phyloP scores from a whole-genome alignment of 805 yeast species.

The Saccharomycopsis sp. region DNA sequence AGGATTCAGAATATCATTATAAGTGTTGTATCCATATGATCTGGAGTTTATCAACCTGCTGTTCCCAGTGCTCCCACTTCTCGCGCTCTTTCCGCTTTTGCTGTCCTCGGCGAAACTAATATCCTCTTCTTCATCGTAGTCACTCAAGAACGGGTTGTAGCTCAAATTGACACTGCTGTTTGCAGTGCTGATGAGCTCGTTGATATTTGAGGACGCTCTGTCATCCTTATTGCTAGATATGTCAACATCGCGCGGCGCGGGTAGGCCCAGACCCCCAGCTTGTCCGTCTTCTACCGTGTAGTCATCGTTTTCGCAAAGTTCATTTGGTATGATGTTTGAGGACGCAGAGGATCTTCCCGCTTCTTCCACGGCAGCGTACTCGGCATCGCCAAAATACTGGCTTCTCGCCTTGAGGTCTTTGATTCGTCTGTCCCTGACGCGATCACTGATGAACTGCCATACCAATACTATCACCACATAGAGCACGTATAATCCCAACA shows the following conservation, averaged over 20 bases:
- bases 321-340: neutral
- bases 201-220: neutral
- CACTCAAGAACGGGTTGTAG: constrained; percentile 11
- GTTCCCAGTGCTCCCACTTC: neutral
- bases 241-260: too few species aligned
- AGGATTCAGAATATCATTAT: constrained; percentile 4
- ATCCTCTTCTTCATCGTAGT: neutral
- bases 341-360: neutral
- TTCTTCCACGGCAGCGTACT: neutral
- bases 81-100: neutral
- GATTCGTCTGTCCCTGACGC: constrained; percentile 1
- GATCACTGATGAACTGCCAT: constrained; percentile 32
- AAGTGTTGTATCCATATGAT: constrained; percentile 7
- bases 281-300: too few species aligned
- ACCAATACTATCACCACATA: constrained; percentile 46
- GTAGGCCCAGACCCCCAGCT: too few species aligned
- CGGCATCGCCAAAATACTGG: constrained; percentile 15
- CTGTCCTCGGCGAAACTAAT: constrained; percentile 1
- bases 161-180: constrained; percentile 1
- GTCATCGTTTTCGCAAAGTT: constrained; percentile 1
- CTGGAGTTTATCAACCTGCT: constrained; percentile 3
- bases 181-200: constrained; percentile 1
- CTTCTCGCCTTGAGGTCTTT: constrained; percentile 11
- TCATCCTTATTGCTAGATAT: constrained; percentile 1
- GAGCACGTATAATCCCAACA: constrained; percentile 46